Percentiles rank a stretch among this genome's conserved stretches.
These are phyloP conservation scores for Eragrostis curvula DNA, from an alignment of 176 grass and related monocot species.

Conservation along the genomic window DNA sequence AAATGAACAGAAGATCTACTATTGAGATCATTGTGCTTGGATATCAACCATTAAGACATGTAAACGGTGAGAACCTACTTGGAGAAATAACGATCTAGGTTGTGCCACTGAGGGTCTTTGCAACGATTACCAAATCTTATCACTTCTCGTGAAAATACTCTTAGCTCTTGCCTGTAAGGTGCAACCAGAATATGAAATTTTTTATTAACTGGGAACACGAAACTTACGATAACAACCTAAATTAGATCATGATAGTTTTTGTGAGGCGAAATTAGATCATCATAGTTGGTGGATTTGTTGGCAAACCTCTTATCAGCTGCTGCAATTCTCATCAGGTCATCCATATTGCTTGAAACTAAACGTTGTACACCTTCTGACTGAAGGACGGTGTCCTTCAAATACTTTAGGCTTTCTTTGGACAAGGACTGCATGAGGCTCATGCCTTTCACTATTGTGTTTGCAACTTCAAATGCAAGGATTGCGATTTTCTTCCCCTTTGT, in stretches of 20 bases:
- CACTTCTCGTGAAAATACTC: constrained; percentile 62
- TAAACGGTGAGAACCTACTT: constrained; percentile 46
- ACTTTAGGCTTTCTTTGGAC: constrained; percentile 59
- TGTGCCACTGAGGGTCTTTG: constrained; percentile 83
- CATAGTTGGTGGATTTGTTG: neutral
- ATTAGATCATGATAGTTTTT: neutral
- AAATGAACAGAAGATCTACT: constrained; percentile 21
- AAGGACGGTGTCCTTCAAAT: constrained; percentile 53
- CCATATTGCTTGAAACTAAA: constrained; percentile 55
- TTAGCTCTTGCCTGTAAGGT: constrained; percentile 56
- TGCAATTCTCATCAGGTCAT: constrained; percentile 53
- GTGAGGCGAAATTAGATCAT: neutral
- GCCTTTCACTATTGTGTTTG: constrained; percentile 79
- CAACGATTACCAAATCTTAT: constrained; percentile 77
- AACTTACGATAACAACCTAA: neutral
- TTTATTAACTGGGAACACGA: neutral
- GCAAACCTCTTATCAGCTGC: constrained; percentile 68
- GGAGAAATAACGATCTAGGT: constrained; percentile 70
- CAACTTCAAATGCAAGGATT: constrained; percentile 92
- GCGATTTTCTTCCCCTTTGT: constrained; percentile 61
- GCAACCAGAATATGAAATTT: constrained; percentile 8
- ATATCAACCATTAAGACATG: neutral
- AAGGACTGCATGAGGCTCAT: constrained; percentile 62
- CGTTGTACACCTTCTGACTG: constrained; percentile 50
- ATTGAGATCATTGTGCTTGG: constrained; percentile 8